A percentile compares a stretch with the other conserved stretches of the same genome.
These are phyloP conservation scores for Phaeosphaeriaceae sp. DNA, from an alignment of 2,329 filamentous ascomycete genomes.

Conservation along the genomic window DNA sequence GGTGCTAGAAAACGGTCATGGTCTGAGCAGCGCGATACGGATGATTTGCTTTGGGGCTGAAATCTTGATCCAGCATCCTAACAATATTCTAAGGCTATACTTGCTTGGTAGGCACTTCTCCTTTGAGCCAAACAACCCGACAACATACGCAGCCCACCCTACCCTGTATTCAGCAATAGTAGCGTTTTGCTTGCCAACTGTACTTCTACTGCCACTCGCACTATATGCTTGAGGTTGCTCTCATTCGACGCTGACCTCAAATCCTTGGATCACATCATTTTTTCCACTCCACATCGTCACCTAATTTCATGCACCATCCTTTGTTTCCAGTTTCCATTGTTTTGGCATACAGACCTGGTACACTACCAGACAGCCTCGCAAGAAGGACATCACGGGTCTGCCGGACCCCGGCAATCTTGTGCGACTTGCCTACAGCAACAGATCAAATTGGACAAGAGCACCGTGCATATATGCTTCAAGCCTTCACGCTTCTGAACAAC, in stretches of 20 bases:
- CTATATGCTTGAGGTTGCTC: constrained; percentile 25
- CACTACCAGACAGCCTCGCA: constrained; percentile 35
- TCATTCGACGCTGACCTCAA: constrained; percentile 32
- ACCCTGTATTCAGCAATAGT: constrained; percentile 47
- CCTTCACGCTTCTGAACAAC: constrained; percentile 27
- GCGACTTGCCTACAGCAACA: constrained; percentile 35
- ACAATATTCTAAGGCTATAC: constrained; percentile 43
- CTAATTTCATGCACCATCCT: constrained; percentile 13
- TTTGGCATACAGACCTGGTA: constrained; percentile 26
- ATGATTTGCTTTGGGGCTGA: constrained; percentile 55
- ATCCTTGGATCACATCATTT: constrained; percentile 28
- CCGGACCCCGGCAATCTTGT: constrained; percentile 40
- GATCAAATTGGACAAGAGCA: constrained; percentile 37
- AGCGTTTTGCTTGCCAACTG: constrained; percentile 38
- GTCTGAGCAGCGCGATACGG: constrained; percentile 55
- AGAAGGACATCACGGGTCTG: constrained; percentile 41
- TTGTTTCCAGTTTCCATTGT: constrained; percentile 24
- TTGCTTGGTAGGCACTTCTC: constrained; percentile 47
- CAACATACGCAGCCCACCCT: constrained; percentile 37
- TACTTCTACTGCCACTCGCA: constrained; percentile 43
- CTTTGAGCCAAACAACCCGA: constrained; percentile 52
- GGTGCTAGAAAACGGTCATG: constrained; percentile 53
- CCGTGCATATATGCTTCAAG: constrained; percentile 47
- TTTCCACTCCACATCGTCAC: constrained; percentile 25
- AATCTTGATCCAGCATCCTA: constrained; percentile 49